Percentiles rank a stretch among this genome's conserved stretches.
These are phyloP conservation scores for Apiotrichum montevideense DNA, from an alignment of 1,284 basidiomycete genomes.

Conservation along the genomic window DNA sequence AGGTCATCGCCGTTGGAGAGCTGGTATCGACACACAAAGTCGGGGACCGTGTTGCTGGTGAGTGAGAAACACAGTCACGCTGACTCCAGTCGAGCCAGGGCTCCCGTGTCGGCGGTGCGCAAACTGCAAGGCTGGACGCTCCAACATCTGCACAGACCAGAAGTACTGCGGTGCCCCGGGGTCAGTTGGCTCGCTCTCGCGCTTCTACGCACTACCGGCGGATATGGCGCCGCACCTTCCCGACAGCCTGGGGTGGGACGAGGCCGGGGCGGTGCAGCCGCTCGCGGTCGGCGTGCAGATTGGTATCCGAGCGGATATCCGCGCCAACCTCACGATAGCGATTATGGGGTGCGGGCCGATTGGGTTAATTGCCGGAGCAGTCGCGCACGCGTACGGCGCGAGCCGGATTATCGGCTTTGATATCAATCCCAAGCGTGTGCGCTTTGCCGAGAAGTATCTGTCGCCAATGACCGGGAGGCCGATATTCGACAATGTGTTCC, in stretches of 20 bases:
- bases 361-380: conserved; percentile 48
- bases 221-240: conserved; percentile 46
- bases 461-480: conserved; percentile 35
- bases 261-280: conserved; percentile 70
- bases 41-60: conserved; percentile 51
- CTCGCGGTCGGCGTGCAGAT: conserved; percentile 54
- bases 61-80: conserved; percentile 2
- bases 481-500: conserved; percentile 41
- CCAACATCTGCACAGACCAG: conserved; percentile 52
- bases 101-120: conserved; percentile 48
- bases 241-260: conserved; percentile 48
- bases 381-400: conserved; percentile 50
- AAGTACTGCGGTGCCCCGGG: conserved; percentile 42
- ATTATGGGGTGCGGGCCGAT: conserved; percentile 48
- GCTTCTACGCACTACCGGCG: conserved; percentile 39
- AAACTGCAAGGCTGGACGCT: conserved; percentile 60
- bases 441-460: conserved; percentile 72
- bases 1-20: conserved; percentile 43
- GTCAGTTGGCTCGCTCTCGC: conserved; percentile 36
- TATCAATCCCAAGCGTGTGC: conserved; percentile 71
- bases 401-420: conserved; percentile 50
- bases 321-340: conserved; percentile 38
- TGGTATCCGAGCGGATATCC: conserved; percentile 36
- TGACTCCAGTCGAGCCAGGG: conserved; percentile 53
- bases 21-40: conserved; percentile 40